A percentile compares a stretch with the other conserved stretches of the same genome.
Conservation (phyloP, 2,329 filamentous ascomycete genomes). For the Sporothrix schenckii region DNA sequence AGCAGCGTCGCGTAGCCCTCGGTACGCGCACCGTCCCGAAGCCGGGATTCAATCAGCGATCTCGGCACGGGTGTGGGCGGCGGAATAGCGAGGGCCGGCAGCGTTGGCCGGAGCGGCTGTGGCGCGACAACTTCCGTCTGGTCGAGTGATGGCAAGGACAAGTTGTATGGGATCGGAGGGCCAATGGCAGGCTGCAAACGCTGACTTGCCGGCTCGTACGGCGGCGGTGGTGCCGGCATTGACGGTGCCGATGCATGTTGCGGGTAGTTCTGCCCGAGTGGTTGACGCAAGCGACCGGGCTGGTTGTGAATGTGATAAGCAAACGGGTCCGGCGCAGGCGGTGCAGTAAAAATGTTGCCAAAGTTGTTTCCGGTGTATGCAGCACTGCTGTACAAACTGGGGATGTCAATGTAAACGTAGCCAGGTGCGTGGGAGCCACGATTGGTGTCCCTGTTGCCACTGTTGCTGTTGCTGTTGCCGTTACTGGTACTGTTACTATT, state of each 20-base stretch:
- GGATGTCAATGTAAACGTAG: not conserved
- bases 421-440: not conserved
- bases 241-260: not conserved
- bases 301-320: not conserved
- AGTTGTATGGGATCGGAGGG: conserved; percentile 1
- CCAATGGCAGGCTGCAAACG: not conserved
- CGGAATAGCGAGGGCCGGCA: not conserved
- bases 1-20: not conserved
- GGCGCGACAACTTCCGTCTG: not conserved
- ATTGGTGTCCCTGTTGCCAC: not conserved
- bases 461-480: not conserved
- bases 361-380: not conserved
- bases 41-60: not conserved
- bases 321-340: not conserved
- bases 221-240: not conserved
- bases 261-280: not conserved
- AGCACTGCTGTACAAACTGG: not conserved
- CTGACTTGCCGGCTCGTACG: not conserved
- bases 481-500: no score
- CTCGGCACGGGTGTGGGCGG: not conserved
- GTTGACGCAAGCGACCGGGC: not conserved
- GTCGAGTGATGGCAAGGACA: conserved; percentile 13
- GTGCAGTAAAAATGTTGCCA: conserved; percentile 6
- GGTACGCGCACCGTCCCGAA: not conserved
- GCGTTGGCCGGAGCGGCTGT: not conserved